phyloP scores from a whole-genome alignment of 2,329 filamentous ascomycete species.

The Pseudogymnoascus sp. region DNA sequence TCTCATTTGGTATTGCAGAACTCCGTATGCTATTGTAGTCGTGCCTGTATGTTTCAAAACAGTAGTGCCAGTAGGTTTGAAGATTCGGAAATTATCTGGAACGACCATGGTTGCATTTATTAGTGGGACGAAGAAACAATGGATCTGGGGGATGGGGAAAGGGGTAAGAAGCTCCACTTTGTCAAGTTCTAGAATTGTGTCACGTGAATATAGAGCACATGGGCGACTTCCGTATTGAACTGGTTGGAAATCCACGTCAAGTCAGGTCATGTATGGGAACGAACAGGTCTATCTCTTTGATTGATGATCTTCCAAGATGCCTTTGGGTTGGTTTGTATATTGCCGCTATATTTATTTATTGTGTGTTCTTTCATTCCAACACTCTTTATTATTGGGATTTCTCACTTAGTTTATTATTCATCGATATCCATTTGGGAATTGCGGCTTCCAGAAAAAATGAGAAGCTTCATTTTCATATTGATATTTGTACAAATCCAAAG shows the following conservation, averaged over 20 bases:
- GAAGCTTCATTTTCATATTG: neutral
- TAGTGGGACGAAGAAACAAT: neutral
- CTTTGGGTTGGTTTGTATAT: neutral
- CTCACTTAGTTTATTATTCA: neutral
- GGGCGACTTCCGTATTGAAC: neutral
- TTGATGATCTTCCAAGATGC: neutral
- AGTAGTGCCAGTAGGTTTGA: neutral
- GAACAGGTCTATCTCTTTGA: neutral
- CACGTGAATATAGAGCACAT: neutral
- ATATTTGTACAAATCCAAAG: neutral
- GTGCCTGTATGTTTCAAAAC: neutral
- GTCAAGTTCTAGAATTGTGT: neutral
- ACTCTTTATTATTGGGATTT: neutral
- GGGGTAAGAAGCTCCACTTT: neutral
- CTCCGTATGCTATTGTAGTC: neutral
- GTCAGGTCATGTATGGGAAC: neutral
- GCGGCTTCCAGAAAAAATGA: neutral
- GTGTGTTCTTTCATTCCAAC: neutral
- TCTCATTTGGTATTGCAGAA: conserved; percentile 1
- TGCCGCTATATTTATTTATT: neutral
- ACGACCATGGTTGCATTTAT: neutral
- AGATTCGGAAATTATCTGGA: neutral
- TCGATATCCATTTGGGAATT: neutral
- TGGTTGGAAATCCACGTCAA: neutral
- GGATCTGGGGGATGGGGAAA: conserved; percentile 6